Conservation (phyloP, 495 filamentous ascomycete genomes). For the Podospora australis region DNA sequence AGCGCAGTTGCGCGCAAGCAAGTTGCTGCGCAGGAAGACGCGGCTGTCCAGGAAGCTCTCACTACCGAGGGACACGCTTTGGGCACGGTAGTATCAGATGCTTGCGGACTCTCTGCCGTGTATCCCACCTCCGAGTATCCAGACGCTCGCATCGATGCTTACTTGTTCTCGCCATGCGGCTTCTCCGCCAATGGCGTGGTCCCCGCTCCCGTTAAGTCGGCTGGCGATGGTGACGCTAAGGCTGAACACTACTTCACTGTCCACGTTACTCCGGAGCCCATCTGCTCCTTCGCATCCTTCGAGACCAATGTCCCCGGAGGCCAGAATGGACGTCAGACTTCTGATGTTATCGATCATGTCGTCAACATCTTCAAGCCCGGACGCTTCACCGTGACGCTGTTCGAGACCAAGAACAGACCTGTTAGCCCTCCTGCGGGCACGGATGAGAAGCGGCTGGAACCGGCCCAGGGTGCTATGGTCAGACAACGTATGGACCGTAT, state of each 20-base stretch:
- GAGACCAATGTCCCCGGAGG: slow-evolving; percentile 97
- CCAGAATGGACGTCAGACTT: slow-evolving; percentile 80
- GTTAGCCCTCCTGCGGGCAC: slow-evolving; percentile 41
- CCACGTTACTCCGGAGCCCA: slow-evolving; percentile 94
- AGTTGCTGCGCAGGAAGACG: slow-evolving; percentile 53
- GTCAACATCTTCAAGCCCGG: slow-evolving; percentile 93
- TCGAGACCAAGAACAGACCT: slow-evolving; percentile 69
- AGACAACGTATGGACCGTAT: slow-evolving; percentile 73
- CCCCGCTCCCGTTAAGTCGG: slow-evolving; percentile 54
- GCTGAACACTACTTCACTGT: slow-evolving; percentile 95
- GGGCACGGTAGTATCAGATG: slow-evolving; percentile 86
- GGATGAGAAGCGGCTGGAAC: slow-evolving; percentile 26
- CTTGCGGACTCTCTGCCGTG: slow-evolving; percentile 81
- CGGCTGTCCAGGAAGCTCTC: slow-evolving; percentile 57
- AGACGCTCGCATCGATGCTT: slow-evolving; percentile 90
- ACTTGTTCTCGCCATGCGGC: slow-evolving; percentile 94
- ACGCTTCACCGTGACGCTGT: slow-evolving; percentile 93
- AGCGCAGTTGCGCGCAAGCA: slow-evolving; percentile 79
- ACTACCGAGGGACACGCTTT: slow-evolving; percentile 92
- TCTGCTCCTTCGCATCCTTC: slow-evolving; percentile 98
- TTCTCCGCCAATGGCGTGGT: slow-evolving; percentile 98
- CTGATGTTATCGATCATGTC: slow-evolving; percentile 86
- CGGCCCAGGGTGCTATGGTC: slow-evolving; percentile 30
- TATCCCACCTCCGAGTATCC: slow-evolving; percentile 85
- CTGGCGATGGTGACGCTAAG: slow-evolving; percentile 47